Base-by-base conservation (phyloP, 2,329 filamentous ascomycete genomes). In the Fonsecaea erecta region DNA sequence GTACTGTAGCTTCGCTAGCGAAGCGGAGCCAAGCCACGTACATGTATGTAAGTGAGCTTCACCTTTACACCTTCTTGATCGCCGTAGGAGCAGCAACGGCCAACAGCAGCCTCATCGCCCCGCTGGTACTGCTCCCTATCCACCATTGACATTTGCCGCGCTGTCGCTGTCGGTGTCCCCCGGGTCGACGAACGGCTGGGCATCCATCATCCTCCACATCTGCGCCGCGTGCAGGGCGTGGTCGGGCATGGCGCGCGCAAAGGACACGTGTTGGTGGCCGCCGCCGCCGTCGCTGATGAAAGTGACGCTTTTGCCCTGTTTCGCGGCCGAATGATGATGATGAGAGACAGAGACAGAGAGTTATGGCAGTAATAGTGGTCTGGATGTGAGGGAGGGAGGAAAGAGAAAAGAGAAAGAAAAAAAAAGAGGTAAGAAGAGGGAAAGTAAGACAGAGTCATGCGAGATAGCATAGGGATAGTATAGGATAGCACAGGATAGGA, bases 171-270 rank as follows among this genome's bases (percentile, higher is more conserved):
- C 30, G 32, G 7, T 32, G 40, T 53, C 30, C 9, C 32, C 37
- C 1, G 64, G 64, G 32, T 69, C 67, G 21, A 66, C 26, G 55
- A 80, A 85, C 0, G 83, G 79, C 59, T 75, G 82, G 2, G 75
- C 79, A 2, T 79, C 79, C 58, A 85, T 71, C 8, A 77, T 71
- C 58, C 69, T 74, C 83, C 83, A 83, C 9, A 75, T 76, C 24
- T 75, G 71, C 34, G 74, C 75, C 5, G 79, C 76, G 78, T 82
- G 82, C 6, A 85, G 73, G 1, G 78, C 79, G 8, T 79, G 71
- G 2, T 82, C 76, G 46, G 77, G 80, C 34, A 83, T 80, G 65
- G 64, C 63, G 9, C 34, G 37, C 9, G 46, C 4, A n/a, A 67
- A 64, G 5, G 61, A 34, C 18, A 63, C 46, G 40, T 63, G 43